Evolutionary conservation across 805 yeast genomes (phyloP).

Genomic region (Millerozyma acaciae): DNA sequence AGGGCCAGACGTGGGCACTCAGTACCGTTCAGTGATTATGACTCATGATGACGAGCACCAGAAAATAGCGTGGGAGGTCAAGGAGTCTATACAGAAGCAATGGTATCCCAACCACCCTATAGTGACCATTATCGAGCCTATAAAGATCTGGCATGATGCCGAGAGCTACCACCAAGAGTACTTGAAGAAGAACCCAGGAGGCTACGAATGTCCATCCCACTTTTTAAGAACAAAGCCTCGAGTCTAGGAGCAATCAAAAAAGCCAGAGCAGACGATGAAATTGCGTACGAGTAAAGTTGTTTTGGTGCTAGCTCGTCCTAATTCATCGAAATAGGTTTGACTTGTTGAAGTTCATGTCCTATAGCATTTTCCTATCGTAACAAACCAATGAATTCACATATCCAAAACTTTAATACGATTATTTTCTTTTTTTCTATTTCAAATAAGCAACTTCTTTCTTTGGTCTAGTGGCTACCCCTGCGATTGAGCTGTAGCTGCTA

Average conservation of each 20-base stretch:
- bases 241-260: constrained; percentile 18
- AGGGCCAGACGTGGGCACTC: constrained; percentile 87
- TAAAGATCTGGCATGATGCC: constrained; percentile 81
- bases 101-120: constrained; percentile 74
- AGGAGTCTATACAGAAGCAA: constrained; percentile 57
- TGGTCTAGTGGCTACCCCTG: no score
- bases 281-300: not conserved
- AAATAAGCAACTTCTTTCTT: no score
- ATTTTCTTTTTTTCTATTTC: no score
- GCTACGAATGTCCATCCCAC: constrained; percentile 90
- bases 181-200: constrained; percentile 72
- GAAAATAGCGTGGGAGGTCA: constrained; percentile 40
- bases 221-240: constrained; percentile 64
- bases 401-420: no score
- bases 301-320: not conserved
- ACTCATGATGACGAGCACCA: constrained; percentile 53
- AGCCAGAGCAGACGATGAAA: no score
- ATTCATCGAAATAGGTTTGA: no score
- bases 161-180: constrained; percentile 91
- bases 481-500: no score
- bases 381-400: no score
- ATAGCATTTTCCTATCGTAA: no score
- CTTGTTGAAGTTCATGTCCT: no score
- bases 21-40: constrained; percentile 83
- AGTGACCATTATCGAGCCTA: constrained; percentile 66